A percentile compares a stretch with the other conserved stretches of the same genome.
Conservation (phyloP, 345 rosid genomes). For the Schrenkiella parvula region DNA sequence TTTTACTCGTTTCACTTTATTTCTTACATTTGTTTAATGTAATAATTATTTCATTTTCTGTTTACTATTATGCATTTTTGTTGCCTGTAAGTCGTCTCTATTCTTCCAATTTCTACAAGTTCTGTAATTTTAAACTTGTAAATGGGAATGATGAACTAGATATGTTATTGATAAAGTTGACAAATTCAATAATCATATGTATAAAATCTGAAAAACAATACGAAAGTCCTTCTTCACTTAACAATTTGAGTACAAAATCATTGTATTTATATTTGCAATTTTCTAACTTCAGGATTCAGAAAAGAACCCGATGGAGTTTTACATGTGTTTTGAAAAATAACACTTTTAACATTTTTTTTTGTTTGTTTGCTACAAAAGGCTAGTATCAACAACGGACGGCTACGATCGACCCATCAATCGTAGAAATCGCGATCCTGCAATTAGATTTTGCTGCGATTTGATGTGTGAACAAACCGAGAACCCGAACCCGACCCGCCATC, state of each 20-base stretch:
- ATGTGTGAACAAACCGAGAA: slow-evolving; percentile 74
- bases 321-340: neutral
- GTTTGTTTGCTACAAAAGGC: neutral
- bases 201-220: neutral
- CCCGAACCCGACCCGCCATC: slow-evolving; percentile 80
- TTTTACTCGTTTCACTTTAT: neutral
- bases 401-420: slow-evolving; percentile 75
- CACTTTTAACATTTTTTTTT: neutral
- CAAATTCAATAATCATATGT: no score
- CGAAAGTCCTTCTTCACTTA: neutral
- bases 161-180: no score
- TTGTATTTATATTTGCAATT: slow-evolving; percentile 19
- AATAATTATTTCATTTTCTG: neutral
- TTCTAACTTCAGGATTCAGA: slow-evolving; percentile 10
- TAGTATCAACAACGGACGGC: slow-evolving; percentile 69
- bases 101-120: neutral
- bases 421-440: slow-evolving; percentile 65
- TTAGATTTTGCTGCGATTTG: slow-evolving; percentile 50
- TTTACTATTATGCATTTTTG: neutral
- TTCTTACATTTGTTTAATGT: neutral
- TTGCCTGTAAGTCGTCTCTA: neutral
- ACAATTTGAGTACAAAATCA: neutral
- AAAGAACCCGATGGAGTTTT: neutral
- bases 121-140: no score
- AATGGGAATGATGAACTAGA: no score